These are phyloP conservation scores for Colletotrichum abscissum DNA, from an alignment of 2,329 filamentous ascomycete genomes.

Conservation along the genomic window DNA sequence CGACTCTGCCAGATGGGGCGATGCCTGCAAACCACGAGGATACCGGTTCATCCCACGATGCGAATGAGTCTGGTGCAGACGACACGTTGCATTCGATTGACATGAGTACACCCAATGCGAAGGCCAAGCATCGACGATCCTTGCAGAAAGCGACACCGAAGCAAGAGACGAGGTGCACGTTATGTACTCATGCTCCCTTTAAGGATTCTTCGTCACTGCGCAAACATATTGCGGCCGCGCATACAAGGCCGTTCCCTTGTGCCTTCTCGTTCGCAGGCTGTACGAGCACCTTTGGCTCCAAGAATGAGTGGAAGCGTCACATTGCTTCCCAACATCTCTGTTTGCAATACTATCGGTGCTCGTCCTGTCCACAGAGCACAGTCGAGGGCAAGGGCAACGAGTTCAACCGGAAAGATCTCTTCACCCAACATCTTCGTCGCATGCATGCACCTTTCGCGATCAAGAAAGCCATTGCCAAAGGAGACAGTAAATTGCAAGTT, in stretches of 20 bases:
- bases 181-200: slow-evolving; percentile 73
- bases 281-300: slow-evolving; percentile 84
- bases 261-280: slow-evolving; percentile 89
- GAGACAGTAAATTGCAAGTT: slow-evolving; percentile 67
- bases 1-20: slow-evolving; percentile 51
- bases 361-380: slow-evolving; percentile 65
- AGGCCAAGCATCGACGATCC: slow-evolving; percentile 58
- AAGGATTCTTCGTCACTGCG: slow-evolving; percentile 74
- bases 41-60: slow-evolving; percentile 52
- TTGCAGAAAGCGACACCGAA: slow-evolving; percentile 61
- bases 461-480: slow-evolving; percentile 66
- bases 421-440: slow-evolving; percentile 91
- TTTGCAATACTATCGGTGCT: slow-evolving; percentile 73
- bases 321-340: slow-evolving; percentile 90
- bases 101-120: slow-evolving; percentile 48
- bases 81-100: slow-evolving; percentile 49
- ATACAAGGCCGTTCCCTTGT: slow-evolving; percentile 83
- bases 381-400: slow-evolving; percentile 70
- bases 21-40: slow-evolving; percentile 53
- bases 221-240: slow-evolving; percentile 75
- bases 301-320: slow-evolving; percentile 98
- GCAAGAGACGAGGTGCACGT: slow-evolving; percentile 70
- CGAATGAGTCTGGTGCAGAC: slow-evolving; percentile 52
- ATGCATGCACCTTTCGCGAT: slow-evolving; percentile 86
- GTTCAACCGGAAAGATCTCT: slow-evolving; percentile 96